phyloP scores from a whole-genome alignment of 192 early-diverging fungal species.

The Mortierella antarctica region DNA sequence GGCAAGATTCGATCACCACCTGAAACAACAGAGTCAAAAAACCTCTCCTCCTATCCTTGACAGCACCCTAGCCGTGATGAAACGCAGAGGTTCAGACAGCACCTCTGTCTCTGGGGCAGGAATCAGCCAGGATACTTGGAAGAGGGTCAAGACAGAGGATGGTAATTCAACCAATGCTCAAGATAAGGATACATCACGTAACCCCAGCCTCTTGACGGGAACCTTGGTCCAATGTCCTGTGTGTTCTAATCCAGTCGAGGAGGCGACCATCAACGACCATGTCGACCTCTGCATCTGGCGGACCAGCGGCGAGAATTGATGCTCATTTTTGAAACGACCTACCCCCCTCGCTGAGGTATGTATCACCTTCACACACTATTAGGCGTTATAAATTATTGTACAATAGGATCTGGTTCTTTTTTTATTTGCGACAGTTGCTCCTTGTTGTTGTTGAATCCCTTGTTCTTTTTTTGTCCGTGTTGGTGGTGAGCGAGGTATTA shows the following conservation, averaged over 20 bases:
- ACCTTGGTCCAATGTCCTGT: slow-evolving; percentile 41
- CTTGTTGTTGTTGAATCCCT: background rate
- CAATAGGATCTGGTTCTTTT: too few species aligned
- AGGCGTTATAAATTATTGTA: too few species aligned
- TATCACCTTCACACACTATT: too few species aligned
- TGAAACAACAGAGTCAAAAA: background rate
- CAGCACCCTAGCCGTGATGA: background rate
- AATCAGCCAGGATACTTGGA: background rate
- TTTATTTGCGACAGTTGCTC: background rate
- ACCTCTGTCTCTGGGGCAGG: background rate
- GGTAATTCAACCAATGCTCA: too few species aligned
- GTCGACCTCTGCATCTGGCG: slow-evolving; percentile 51
- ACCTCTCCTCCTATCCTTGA: background rate
- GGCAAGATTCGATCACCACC: slow-evolving; percentile 9
- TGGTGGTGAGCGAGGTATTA: background rate
- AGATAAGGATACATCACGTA: background rate
- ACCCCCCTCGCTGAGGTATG: too few species aligned
- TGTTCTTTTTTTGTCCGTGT: background rate
- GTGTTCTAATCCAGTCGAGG: slow-evolving; percentile 19
- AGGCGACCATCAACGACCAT: slow-evolving; percentile 51
- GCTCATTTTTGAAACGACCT: too few species aligned
- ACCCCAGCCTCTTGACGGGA: background rate
- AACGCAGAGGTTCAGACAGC: background rate
- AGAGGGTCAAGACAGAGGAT: slow-evolving; percentile 5
- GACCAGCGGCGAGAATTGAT: slow-evolving; percentile 17